Conservation (phyloP, 306 rosid genomes). For the Castanea crenata region DNA sequence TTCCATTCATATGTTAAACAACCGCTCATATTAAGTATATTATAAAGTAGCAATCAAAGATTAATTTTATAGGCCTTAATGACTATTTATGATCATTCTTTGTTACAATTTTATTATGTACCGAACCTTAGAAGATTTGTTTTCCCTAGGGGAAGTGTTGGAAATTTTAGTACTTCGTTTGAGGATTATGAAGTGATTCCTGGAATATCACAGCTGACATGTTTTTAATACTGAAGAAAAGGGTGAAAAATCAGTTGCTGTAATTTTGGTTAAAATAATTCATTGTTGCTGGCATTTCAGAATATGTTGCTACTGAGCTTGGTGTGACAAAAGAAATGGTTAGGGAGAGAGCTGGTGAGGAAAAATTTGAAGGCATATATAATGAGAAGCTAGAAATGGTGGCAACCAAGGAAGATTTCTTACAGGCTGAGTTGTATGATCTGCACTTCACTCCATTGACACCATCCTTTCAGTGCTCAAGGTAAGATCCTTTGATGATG, state of each 20-base stretch:
- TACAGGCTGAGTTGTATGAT: constrained; percentile 16
- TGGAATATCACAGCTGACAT: neutral
- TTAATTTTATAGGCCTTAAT: no score
- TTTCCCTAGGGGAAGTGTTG: neutral
- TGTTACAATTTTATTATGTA: neutral
- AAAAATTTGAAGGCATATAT: constrained; percentile 27
- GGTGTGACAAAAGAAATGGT: constrained; percentile 20
- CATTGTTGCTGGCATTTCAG: constrained; percentile 26
- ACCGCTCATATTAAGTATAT: neutral
- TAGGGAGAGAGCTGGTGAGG: constrained; percentile 10
- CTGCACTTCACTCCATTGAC: constrained; percentile 41
- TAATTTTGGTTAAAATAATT: constrained; percentile 5
- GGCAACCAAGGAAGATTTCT: constrained; percentile 30
- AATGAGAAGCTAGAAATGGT: constrained; percentile 33
- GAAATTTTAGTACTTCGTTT: neutral
- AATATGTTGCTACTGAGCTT: constrained; percentile 32
- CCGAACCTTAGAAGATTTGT: constrained; percentile 4
- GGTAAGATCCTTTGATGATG: constrained; percentile 36
- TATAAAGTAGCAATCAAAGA: no score
- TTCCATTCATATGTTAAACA: neutral
- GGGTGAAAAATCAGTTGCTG: neutral
- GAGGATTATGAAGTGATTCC: no score
- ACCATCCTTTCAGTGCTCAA: constrained; percentile 43
- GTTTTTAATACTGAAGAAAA: constrained; percentile 6
- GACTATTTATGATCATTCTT: no score